A percentile compares a stretch with the other conserved stretches of the same genome.
Evolutionary conservation across 2,329 filamentous ascomycete species (phyloP).

Genomic region (Celoporthe dispersa): DNA sequence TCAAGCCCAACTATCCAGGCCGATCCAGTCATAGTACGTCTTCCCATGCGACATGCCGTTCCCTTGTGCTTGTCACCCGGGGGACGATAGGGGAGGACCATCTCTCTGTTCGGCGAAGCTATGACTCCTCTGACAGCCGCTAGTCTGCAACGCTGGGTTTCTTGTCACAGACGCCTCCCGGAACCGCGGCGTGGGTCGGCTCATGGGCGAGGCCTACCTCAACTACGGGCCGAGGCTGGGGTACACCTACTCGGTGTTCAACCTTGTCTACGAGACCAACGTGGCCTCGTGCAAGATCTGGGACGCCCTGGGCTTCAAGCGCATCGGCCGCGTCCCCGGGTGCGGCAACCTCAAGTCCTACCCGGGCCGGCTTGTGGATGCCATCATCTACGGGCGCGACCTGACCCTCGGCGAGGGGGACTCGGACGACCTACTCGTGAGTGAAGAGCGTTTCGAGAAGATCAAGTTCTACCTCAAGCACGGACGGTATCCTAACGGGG

Average conservation of each 20-base stretch:
- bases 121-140: not conserved
- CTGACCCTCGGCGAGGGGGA: slow-evolving; percentile 48
- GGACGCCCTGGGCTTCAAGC: slow-evolving; percentile 91
- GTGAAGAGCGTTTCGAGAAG: slow-evolving; percentile 97
- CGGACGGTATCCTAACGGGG: slow-evolving; percentile 88
- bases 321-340: slow-evolving; percentile 80
- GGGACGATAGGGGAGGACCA: too few relatives aligned
- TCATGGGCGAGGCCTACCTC: slow-evolving; percentile 78
- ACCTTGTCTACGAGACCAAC: slow-evolving; percentile 92
- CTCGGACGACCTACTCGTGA: slow-evolving; percentile 72
- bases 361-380: slow-evolving; percentile 71
- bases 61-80: not conserved
- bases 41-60: not conserved
- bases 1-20: slow-evolving; percentile 92
- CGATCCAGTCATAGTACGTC: slow-evolving; percentile 71
- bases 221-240: slow-evolving; percentile 81
- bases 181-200: slow-evolving; percentile 73
- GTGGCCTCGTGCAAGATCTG: slow-evolving; percentile 88
- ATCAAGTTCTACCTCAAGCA: slow-evolving; percentile 97
- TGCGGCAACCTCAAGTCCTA: slow-evolving; percentile 72
- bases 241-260: slow-evolving; percentile 92
- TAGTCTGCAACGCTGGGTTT: slow-evolving; percentile 81
- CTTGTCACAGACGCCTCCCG: slow-evolving; percentile 74
- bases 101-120: not conserved
- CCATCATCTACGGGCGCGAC: slow-evolving; percentile 77